Base-by-base conservation (phyloP, 441 rosid species). In the Gossypium trilobum region DNA sequence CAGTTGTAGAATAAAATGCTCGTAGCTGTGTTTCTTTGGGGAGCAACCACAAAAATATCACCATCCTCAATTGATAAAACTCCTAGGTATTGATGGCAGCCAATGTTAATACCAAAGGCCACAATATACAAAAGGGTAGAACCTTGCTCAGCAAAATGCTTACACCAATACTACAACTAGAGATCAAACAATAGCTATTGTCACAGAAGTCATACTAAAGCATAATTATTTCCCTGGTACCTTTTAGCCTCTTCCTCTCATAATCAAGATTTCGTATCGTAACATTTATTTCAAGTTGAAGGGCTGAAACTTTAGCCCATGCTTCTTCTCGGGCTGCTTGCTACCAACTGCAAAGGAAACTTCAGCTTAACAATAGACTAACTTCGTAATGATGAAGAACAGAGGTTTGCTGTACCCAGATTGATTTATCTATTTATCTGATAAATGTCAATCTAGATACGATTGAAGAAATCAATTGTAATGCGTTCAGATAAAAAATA, bases 271-370 rank as follows among this genome's bases (percentile, higher is more conserved):
- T 97, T 50, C 83, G 85, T 80, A 89, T 79, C 54, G 92, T 88
- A 48, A 89, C 85, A 78, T 83, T 87, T 77, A 92, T 91, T 82
- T 95, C 96, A 70, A 88, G 87, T 83, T 92, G 95, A 72, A 95
- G 86, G 54, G 84, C 78, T 75, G 96, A 95, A 63, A 95, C 96
- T 85, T 86, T 92, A 25, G 92, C 95, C 96, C 96, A 89, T 39
- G 99, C 99, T 80, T 89, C 97, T 86, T 92, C 97, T 83, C 90
- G 91, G 56, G 91, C 96, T 55, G 90, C 91, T 96, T 95, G 97
- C 99, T 95, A 95, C 78, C 97, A 33, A 82, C 81, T 78, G 66
- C 85, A 84, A 81, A 78, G 68, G 72, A 83, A 77, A 73, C 73
- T 87, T 89, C 97, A 92, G 88, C 85, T 85, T 78, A 82, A 80